Base-by-base conservation (phyloP, 2,329 filamentous ascomycete genomes). In the Dothistroma pini region DNA sequence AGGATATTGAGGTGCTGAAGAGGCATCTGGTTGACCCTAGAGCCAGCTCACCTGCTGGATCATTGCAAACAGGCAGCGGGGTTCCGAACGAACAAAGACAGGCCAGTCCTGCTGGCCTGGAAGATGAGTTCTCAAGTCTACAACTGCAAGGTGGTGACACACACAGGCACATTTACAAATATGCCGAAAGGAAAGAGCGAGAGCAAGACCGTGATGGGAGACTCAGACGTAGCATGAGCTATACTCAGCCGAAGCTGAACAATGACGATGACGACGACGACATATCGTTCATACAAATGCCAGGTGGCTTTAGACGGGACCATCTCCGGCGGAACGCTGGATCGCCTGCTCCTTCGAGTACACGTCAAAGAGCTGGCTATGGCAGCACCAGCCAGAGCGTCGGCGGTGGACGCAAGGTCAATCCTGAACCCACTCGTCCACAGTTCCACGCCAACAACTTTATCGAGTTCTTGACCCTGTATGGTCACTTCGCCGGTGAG, bases 401-500 rank as follows among this genome's bases (percentile, higher is more conserved):
- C 12, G 10, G 29, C 35, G 44, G 60, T 54, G 44, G 53, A 14
- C 44, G 55, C 1, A 55, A 63, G 49, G 44, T 58, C 21, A 57
- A 62, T 50, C 65, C 66, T 4, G 69, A 71, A 29, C 70, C 71
- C n/a, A 53, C 67, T 53, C 44, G 69, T 58, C 84, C 84, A 41
- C 85, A 86, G 63, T 81, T 96, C 34, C 87, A 96, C 61, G 97
- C 95, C 0, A 92, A 84, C 67, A 99, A 90, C 76, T 99, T 99
- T 74, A 84, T 99, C 62, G 96, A 99, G 75, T 99, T 99, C 70
- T 75, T 99, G 55, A 93, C 91, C 8, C 84, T 99, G 32, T 99
- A 97, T 70, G 95, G 95, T 4, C 95, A 99, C 77, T 99, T 99
- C 74, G 95, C 95, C 1, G 95, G 95, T 77, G 95, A 99, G 76